phyloP scores from a whole-genome alignment of 441 rosid genomes.

The California macrophylla region DNA sequence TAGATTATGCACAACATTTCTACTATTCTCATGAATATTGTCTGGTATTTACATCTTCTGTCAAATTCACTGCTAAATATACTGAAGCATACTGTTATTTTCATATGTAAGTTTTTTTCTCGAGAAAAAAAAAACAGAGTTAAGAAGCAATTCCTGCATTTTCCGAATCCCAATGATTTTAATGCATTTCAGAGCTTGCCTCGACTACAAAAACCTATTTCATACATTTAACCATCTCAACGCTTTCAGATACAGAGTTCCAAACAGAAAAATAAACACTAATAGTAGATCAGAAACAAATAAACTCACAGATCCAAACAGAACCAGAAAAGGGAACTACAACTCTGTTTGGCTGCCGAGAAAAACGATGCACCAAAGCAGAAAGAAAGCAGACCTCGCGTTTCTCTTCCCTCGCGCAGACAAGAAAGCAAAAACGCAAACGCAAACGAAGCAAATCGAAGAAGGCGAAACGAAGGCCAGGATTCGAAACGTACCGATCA shows the following conservation, averaged over 20 bases:
- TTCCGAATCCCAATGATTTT: background rate
- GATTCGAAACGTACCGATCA: background rate
- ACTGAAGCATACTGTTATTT: background rate
- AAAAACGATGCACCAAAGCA: background rate
- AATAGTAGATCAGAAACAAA: background rate
- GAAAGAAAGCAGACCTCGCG: background rate
- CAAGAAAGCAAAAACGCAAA: too few relatives aligned
- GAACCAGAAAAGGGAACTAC: background rate
- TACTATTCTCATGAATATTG: background rate
- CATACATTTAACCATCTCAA: background rate
- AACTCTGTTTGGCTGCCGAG: slow-evolving; percentile 6
- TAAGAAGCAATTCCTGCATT: background rate
- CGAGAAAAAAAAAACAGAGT: background rate
- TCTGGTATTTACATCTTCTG: background rate
- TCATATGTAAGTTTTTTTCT: background rate
- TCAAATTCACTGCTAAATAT: background rate
- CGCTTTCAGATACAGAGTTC: background rate
- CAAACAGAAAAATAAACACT: background rate
- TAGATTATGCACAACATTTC: background rate
- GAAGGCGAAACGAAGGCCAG: background rate
- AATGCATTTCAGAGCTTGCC: background rate
- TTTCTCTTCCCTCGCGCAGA: background rate
- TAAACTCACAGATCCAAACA: background rate
- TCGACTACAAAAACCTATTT: background rate
- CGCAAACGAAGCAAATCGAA: background rate